These are phyloP conservation scores for Xerocomellus amylosporus DNA, from an alignment of 768 basidiomycete species.

Conservation along the genomic window DNA sequence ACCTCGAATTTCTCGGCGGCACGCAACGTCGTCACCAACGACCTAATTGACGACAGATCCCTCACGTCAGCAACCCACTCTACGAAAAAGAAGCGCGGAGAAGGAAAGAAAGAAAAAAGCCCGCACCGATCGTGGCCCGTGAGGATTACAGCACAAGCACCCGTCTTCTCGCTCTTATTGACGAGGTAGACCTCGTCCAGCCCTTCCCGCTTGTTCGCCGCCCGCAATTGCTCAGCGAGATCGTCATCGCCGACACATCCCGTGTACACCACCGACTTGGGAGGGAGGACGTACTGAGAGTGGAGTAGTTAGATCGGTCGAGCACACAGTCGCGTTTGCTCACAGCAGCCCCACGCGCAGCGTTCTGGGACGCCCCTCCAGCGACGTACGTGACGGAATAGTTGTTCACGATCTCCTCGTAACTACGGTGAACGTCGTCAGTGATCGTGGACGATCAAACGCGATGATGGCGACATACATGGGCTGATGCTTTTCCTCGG, in stretches of 20 bases:
- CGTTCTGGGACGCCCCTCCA: conserved; percentile 95
- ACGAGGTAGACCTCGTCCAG: conserved; percentile 87
- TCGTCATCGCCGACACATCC: conserved; percentile 93
- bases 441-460: background rate
- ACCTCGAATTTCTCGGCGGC: conserved; percentile 88
- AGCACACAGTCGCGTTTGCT: conserved; percentile 29
- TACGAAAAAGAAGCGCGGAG: background rate
- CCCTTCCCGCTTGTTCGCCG: conserved; percentile 90
- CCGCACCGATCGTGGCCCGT: conserved; percentile 87
- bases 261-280: conserved; percentile 85
- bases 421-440: conserved; percentile 46
- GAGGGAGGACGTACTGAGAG: conserved; percentile 82
- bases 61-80: background rate
- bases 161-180: conserved; percentile 82
- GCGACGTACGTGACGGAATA: conserved; percentile 87
- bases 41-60: conserved; percentile 46
- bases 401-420: conserved; percentile 80
- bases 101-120: background rate
- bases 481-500: conserved; percentile 81
- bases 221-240: conserved; percentile 84
- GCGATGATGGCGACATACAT: conserved; percentile 49
- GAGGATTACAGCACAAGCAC: conserved; percentile 94
- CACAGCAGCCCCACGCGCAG: conserved; percentile 94
- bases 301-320: background rate
- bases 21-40: conserved; percentile 87